Base-by-base conservation (phyloP, 2,329 filamentous ascomycete species). In the Alternaria rosae region DNA sequence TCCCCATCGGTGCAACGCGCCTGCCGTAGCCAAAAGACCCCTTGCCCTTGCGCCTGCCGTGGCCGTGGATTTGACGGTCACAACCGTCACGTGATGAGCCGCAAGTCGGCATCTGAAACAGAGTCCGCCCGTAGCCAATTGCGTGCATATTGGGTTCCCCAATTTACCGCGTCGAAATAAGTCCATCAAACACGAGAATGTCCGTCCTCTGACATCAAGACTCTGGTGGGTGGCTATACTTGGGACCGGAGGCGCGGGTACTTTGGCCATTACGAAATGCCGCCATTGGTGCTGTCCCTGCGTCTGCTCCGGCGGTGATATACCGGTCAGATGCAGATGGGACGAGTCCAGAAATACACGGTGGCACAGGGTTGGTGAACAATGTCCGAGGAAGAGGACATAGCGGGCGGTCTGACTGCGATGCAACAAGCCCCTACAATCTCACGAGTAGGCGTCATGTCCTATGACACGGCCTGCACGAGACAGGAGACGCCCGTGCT, bases 61-160 rank as follows among this genome's bases (percentile, higher is more conserved):
- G 15, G 45, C 42, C 13, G 35, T 38, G 35, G 35, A 38, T 15
- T 17, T 38, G 35, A 38, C 17, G 35, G 35, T 15, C 35, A 28
- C 43, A 51, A 28, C 23, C 51, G 25, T 30, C 28, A 42, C 28
- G 47, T 51, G 47, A 51, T 32, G 8, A 55, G 61, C 43, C 59
- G 45, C 38, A 59, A 57, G 45, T 45, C 52, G 62, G 41, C 61
- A 54, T 32, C 51, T 62, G 60, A 57, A 64, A 60, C 43, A 57
- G 35, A 59, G 57, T 64, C 64, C 66, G 62, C 48, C 62, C 55
- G 65, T 50, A 43, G 60, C 45, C 57, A 41, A 67, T 51, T 62
- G 56, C 44, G 30, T 62, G 48, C 65, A 68, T 48, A 67, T 68
- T 68, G n/a, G n/a, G n/a, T n/a, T n/a, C 50, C 53, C 45, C 41